These are phyloP conservation scores for Pneumocystis murina DNA, from an alignment of 1,139 yeast genomes.

Conservation along the genomic window DNA sequence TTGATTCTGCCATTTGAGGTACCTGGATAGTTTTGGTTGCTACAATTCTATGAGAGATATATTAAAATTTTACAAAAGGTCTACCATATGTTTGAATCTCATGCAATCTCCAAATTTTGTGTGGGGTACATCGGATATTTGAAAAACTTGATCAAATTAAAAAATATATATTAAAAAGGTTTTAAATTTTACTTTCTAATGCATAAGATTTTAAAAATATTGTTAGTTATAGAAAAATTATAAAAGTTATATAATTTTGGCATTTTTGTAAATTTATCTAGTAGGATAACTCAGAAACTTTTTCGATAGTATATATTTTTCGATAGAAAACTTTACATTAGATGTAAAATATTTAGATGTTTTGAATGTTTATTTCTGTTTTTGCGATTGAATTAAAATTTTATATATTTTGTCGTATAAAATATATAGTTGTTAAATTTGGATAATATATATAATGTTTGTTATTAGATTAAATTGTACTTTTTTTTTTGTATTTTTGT, in stretches of 20 bases:
- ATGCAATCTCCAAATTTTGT: background rate
- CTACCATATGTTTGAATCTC: background rate
- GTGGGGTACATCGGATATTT: background rate
- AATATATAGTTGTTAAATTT: background rate
- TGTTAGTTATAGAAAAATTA: background rate
- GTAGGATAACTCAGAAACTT: background rate
- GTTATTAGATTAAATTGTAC: background rate
- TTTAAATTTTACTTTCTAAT: background rate
- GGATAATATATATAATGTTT: background rate
- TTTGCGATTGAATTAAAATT: background rate
- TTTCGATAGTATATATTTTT: background rate
- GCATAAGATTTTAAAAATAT: background rate
- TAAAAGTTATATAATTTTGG: background rate
- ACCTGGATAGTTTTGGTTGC: constrained; percentile 47
- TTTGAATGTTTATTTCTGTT: background rate
- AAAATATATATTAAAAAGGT: background rate
- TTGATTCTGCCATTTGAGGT: constrained; percentile 98
- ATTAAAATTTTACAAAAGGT: background rate
- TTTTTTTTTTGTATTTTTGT: background rate
- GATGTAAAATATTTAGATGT: background rate
- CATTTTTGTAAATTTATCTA: background rate
- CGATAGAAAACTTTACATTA: background rate
- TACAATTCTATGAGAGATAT: background rate
- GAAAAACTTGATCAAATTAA: background rate
- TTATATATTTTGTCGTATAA: background rate